Base-by-base conservation (phyloP, 768 basidiomycete genomes). In the Xanthoconium stramineum region DNA sequence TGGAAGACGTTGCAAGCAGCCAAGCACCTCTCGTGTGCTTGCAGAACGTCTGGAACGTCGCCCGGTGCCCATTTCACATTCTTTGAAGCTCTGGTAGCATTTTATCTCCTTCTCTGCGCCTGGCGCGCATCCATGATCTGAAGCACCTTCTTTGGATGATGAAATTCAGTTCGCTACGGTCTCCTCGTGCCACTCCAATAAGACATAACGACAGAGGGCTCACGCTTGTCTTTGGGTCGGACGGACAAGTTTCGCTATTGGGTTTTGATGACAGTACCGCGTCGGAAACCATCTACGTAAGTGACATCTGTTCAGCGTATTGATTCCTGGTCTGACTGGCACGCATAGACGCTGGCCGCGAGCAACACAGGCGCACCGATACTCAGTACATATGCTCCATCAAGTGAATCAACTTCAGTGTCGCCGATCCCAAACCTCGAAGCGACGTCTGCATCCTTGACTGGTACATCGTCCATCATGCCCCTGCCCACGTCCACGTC, bases 61-160 rank as follows among this genome's bases (percentile, higher is more conserved):
- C 38, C 32, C 6, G 14, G 38, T 55, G 32, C 42, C 47, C 43
- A 48, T 58, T 53, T 42, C 55, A 6, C 47, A 19, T 42, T 52
- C 60, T 40, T 48, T 56, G 47, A 52, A 60, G 42, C 60, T 56
- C 64, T 56, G 63, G 61, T 63, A 59, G 50, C 14, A 51, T 53
- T 55, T 38, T 45, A 12, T 51, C 28, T 35, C 28, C n/a, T 47
- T 40, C 8, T 53, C 50, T 65, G 68, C 66, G 68, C 68, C 68
- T 50, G 69, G 68, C 47, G 68, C 68, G 69, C 67, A 47, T 59
- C 53, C 32, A 68, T 70, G 64, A 64, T 62, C 46, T 60, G 32
- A n/a, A 44, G 35, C 10, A 40, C 40, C 35, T 28, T 14, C 52
- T 12, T 57, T 42, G 60, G 51, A 69, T 61, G 44, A 68, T 69